Conservation (phyloP, 345 rosid genomes). For the Salix viminalis region DNA sequence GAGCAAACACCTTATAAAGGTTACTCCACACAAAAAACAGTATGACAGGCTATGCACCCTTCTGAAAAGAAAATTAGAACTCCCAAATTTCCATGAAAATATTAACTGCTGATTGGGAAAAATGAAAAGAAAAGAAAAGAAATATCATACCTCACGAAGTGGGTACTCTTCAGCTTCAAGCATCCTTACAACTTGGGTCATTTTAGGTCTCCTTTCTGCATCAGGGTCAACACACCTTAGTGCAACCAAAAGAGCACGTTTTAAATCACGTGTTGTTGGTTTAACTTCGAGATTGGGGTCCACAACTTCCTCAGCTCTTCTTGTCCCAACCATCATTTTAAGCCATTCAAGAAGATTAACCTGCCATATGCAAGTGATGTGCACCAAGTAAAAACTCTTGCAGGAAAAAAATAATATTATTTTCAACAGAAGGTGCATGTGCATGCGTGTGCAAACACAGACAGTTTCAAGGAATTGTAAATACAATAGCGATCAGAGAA, state of each 20-base stretch:
- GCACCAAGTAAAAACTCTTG: neutral
- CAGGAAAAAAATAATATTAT: neutral
- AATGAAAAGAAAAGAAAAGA: neutral
- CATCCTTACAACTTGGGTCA: conserved; percentile 85
- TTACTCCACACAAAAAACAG: neutral
- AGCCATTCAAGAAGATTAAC: conserved; percentile 96
- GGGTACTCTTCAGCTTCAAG: conserved; percentile 86
- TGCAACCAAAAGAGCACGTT: conserved; percentile 72
- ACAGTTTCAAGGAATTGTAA: neutral
- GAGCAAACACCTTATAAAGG: neutral
- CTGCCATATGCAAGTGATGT: conserved; percentile 33
- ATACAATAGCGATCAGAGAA: neutral
- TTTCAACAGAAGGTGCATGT: neutral
- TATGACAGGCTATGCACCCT: neutral
- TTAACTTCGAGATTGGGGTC: conserved; percentile 73
- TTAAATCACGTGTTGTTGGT: conserved; percentile 67
- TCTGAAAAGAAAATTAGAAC: neutral
- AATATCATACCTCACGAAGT: conserved; percentile 58
- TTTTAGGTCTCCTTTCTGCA: conserved; percentile 80
- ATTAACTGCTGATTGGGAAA: neutral
- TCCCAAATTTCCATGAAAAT: neutral
- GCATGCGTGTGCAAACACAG: neutral
- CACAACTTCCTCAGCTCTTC: conserved; percentile 88
- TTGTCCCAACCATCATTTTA: conserved; percentile 91
- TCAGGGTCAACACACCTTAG: conserved; percentile 93